These are phyloP conservation scores for Puccinia novopanici DNA, from an alignment of 1,284 basidiomycete species.

Conservation along the genomic window DNA sequence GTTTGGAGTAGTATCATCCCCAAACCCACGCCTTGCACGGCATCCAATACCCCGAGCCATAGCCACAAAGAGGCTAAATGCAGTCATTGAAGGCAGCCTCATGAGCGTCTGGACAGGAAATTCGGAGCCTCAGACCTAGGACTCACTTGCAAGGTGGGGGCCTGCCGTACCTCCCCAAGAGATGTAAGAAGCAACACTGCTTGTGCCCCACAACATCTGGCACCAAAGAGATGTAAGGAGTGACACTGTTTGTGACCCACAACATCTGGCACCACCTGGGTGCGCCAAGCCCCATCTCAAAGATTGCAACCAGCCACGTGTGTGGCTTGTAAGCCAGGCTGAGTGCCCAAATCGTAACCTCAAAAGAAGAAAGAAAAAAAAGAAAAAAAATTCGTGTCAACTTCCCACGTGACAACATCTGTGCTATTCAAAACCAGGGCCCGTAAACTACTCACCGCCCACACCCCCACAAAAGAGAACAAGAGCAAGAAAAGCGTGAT, in stretches of 20 bases:
- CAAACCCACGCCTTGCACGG: conserved; percentile 90
- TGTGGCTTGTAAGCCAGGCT: conserved; percentile 86
- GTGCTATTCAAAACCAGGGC: not conserved
- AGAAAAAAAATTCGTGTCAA: too few relatives aligned
- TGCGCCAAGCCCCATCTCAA: conserved; percentile 85
- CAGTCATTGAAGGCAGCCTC: not conserved
- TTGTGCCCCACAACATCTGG: too few relatives aligned
- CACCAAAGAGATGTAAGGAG: conserved; percentile 84
- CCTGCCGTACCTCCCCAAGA: conserved; percentile 82
- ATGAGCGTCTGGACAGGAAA: not conserved
- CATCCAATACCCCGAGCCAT: conserved; percentile 88
- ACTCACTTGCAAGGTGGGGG: conserved; percentile 68
- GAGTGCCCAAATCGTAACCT: conserved; percentile 68
- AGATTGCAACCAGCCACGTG: conserved; percentile 90
- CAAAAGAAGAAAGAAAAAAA: not conserved
- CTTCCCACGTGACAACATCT: too few relatives aligned
- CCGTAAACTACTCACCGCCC: conserved; percentile 64
- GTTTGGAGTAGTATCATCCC: too few relatives aligned
- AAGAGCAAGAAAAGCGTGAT: conserved; percentile 76
- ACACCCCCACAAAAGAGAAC: conserved; percentile 80
- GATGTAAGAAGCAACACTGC: too few relatives aligned
- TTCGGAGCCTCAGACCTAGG: not conserved
- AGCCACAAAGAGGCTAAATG: conserved; percentile 80
- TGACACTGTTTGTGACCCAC: conserved; percentile 81
- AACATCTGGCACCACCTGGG: conserved; percentile 87